Conservation (phyloP, 192 early-diverging fungal genomes). For the Polychytrium aggregatum region DNA sequence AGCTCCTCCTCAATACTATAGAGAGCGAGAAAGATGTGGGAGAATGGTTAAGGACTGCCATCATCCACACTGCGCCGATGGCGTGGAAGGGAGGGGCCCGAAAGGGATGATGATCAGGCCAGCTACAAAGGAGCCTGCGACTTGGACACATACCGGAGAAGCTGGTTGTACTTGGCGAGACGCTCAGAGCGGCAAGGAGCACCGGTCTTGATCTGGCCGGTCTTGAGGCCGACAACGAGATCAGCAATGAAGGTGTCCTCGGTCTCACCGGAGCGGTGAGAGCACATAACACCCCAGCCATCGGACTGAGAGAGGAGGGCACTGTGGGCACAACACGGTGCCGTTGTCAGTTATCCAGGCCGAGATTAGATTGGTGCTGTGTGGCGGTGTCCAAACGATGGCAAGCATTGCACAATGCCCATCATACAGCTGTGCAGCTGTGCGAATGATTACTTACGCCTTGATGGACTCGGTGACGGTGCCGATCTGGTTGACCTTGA, state of each 20-base stretch:
- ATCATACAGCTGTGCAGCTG: no score
- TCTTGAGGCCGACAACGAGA: slow-evolving; percentile 88
- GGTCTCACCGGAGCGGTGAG: slow-evolving; percentile 97
- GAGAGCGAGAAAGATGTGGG: no score
- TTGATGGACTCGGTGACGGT: slow-evolving; percentile 89
- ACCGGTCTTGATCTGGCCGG: slow-evolving; percentile 96
- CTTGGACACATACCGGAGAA: slow-evolving; percentile 42
- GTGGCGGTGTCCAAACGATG: no score
- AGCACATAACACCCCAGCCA: slow-evolving; percentile 99
- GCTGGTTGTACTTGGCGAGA: slow-evolving; percentile 98
- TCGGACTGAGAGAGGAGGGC: slow-evolving; percentile 59
- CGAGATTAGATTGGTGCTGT: no score
- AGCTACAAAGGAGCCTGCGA: not conserved
- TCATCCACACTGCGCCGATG: not conserved
- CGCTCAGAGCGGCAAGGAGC: slow-evolving; percentile 96
- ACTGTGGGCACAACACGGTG: no score
- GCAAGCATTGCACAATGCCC: no score
- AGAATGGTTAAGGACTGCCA: not conserved
- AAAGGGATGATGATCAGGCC: not conserved
- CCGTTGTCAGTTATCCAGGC: no score
- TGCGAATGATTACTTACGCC: slow-evolving; percentile 37
- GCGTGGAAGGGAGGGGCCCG: not conserved
- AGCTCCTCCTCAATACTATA: slow-evolving; percentile 97
- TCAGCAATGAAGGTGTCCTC: slow-evolving; percentile 97
- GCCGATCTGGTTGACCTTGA: slow-evolving; percentile 99